Base-by-base conservation (phyloP, 495 filamentous ascomycete genomes). In the Cairneyella variabilis region DNA sequence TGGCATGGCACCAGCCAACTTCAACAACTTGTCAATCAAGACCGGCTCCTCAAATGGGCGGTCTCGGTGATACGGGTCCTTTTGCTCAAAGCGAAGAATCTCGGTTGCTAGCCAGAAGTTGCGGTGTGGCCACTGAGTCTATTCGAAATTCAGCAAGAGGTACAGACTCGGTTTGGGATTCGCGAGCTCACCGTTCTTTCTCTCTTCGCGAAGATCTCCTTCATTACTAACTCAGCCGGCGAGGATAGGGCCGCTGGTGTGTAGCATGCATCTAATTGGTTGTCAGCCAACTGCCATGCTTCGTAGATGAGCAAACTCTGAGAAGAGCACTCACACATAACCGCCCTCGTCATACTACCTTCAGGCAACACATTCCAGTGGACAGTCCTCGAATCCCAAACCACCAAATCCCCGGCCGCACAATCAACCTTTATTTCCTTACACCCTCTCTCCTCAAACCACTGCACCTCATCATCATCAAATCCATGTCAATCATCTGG, bases 41-140 rank as follows among this genome's bases (percentile, higher is more conserved):
- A 38, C 38, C 1, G 56, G 44, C 51, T 59, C 56, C 8, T 54
- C 16, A 22, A 51, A 51, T 17, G 44, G 56, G 14, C 51, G 37
- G 36, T 46, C 46, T 3, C 40, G 32, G 4, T 44, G 32, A 28
- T 39, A 30, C 10, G 32, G 51, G 44, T 59, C 56, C n/a, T 44
- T 45, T 39, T 54, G 30, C 18, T 51, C 51, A 1, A 54, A 28
- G 10, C 56, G 18, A 5, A 51, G 21, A 12, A 32, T 54, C 46
- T 54, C 34, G 16, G n/a, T 14, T 30, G 18, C 44, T 8, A n/a
- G 16, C 28, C 38, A 50, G 30, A 59, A 59, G 37, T 69, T 70
- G 26, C 65, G 59, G 52, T 74, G 67, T 2, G 71, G 67, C 73
- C 72, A 76, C 37, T 76, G 71, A 1, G 72, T 74, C 0, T 72